Evolutionary conservation across 2,329 filamentous ascomycete genomes (phyloP).

Genomic region (Paraphaeosphaeria sporulosa): DNA sequence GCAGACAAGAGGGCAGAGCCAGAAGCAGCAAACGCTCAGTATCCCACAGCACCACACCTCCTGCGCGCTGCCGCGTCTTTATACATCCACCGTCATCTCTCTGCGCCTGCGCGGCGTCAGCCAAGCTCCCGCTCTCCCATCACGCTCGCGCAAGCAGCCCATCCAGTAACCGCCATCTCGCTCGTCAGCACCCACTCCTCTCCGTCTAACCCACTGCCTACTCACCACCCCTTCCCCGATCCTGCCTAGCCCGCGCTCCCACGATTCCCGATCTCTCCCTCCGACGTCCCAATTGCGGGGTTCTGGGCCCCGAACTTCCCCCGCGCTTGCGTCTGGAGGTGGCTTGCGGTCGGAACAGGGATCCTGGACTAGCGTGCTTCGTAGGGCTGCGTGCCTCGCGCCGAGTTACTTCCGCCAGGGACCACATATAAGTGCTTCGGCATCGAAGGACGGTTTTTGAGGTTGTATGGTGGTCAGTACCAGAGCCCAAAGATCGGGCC

Average conservation of each 20-base stretch:
- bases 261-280: slow-evolving; percentile 12
- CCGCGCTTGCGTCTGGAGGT: not conserved
- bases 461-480: not conserved
- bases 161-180: not conserved
- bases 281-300: slow-evolving; percentile 1
- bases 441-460: not conserved
- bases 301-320: not conserved
- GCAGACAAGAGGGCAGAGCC: not conserved
- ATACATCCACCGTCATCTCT: not conserved
- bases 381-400: not conserved
- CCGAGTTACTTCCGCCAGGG: slow-evolving; percentile 12
- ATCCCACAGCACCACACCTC: not conserved
- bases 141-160: not conserved
- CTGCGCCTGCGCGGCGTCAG: not conserved
- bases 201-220: too few relatives aligned
- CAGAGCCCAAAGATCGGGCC: not conserved
- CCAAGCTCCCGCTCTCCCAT: not conserved
- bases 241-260: not conserved
- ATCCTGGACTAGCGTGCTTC: not conserved
- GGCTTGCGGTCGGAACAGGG: slow-evolving; percentile 4
- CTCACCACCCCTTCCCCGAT: too few relatives aligned
- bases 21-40: too few relatives aligned
- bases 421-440: not conserved
- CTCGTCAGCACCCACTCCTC: not conserved
- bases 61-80: not conserved